These are phyloP conservation scores for Agastache rugosa DNA, from an alignment of 257 asterid species.

Conservation along the genomic window DNA sequence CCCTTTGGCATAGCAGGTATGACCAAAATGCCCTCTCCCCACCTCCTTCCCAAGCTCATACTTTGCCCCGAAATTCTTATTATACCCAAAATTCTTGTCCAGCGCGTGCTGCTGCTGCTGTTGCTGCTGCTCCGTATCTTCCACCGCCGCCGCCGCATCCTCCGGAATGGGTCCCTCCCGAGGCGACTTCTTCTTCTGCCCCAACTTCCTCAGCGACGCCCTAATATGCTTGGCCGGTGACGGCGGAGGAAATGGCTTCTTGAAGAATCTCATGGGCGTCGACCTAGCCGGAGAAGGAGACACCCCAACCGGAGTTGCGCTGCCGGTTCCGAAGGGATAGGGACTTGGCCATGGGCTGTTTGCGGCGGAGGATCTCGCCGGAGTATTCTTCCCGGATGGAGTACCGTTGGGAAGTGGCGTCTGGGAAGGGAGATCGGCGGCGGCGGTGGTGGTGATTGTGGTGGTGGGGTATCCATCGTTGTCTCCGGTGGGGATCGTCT, in stretches of 20 bases:
- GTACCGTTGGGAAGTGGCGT: conserved; percentile 46
- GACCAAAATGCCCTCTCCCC: conserved; percentile 97
- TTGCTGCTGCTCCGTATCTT: conserved; percentile 21
- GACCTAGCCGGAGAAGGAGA: conserved; percentile 94
- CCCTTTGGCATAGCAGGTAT: conserved; percentile 83
- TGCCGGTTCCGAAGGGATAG: conserved; percentile 52
- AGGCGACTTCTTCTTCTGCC: conserved; percentile 66
- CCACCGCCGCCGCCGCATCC: conserved; percentile 44
- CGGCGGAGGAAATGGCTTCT: conserved; percentile 90
- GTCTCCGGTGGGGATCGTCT: conserved; percentile 72
- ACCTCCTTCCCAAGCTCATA: conserved; percentile 94
- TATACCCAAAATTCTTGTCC: conserved; percentile 87
- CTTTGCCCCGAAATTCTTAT: conserved; percentile 84
- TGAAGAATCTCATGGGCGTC: conserved; percentile 82
- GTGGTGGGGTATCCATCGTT: conserved; percentile 48
- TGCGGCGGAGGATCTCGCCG: conserved; percentile 72
- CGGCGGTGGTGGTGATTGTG: conserved; percentile 31
- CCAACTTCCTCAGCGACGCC: conserved; percentile 83
- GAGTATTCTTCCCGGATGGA: conserved; percentile 65
- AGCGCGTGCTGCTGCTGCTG: conserved; percentile 57
- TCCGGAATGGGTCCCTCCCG: conserved; percentile 86
- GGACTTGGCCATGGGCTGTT: conserved; percentile 91
- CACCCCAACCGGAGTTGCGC: conserved; percentile 57
- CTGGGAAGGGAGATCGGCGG: conserved; percentile 44
- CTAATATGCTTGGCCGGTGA: conserved; percentile 97